These are phyloP conservation scores for Euphorbia pulcherrima DNA, from an alignment of 345 rosid species.

Conservation along the genomic window DNA sequence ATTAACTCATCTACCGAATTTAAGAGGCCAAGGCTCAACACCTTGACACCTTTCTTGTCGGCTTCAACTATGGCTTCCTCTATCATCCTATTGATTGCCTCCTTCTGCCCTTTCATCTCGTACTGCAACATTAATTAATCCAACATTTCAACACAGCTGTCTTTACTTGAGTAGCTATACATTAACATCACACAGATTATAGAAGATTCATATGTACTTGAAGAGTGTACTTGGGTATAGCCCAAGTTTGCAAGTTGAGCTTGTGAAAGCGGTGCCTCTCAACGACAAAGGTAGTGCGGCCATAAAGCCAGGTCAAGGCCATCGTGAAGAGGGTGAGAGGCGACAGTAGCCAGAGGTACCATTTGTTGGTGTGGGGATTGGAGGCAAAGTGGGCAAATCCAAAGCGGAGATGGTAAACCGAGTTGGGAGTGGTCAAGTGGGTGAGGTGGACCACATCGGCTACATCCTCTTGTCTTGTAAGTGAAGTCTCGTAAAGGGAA, in stretches of 20 bases:
- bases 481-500: conserved; percentile 3
- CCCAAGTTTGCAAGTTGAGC: conserved; percentile 64
- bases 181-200: too few relatives aligned
- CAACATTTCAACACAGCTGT: too few relatives aligned
- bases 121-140: conserved; percentile 34
- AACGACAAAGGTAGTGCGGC: conserved; percentile 38
- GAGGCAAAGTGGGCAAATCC: conserved; percentile 63
- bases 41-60: conserved; percentile 50
- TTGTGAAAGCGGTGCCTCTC: conserved; percentile 50
- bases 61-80: conserved; percentile 59
- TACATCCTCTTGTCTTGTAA: conserved; percentile 38
- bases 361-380: conserved; percentile 35
- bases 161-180: too few relatives aligned
- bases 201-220: conserved; percentile 35
- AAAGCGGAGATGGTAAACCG: conserved; percentile 56
- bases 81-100: conserved; percentile 43
- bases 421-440: conserved; percentile 54
- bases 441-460: conserved; percentile 63
- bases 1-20: conserved; percentile 67
- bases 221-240: conserved; percentile 51
- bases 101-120: conserved; percentile 28
- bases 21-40: conserved; percentile 54
- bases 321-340: conserved; percentile 52
- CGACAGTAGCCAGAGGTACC: conserved; percentile 54
- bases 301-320: conserved; percentile 43